These are phyloP conservation scores for Aspergillus arachidicola DNA, from an alignment of 2,329 filamentous ascomycete genomes.

Conservation along the genomic window DNA sequence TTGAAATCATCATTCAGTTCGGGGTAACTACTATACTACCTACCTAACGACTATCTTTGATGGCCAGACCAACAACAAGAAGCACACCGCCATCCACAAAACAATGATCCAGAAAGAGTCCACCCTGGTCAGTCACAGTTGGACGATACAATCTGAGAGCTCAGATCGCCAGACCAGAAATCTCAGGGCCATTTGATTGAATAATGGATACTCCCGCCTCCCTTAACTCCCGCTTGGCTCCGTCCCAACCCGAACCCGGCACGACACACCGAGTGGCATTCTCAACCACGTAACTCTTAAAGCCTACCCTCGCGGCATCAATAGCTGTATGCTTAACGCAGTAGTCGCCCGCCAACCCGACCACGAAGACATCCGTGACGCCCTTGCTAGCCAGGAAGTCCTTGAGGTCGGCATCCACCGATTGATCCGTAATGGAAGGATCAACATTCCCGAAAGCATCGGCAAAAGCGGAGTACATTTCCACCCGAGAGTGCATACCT, in stretches of 20 bases:
- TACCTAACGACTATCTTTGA: not conserved
- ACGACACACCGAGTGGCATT: constrained; percentile 78
- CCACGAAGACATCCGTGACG: constrained; percentile 80
- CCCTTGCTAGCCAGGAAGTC: constrained; percentile 56
- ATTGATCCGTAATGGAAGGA: constrained; percentile 31
- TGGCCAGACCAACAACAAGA: not conserved
- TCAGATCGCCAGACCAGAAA: constrained; percentile 51
- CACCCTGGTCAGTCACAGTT: not conserved
- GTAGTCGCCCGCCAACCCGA: constrained; percentile 84
- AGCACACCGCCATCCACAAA: not conserved
- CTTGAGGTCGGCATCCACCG: constrained; percentile 62
- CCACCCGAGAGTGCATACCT: constrained; percentile 71
- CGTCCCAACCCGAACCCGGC: constrained; percentile 58
- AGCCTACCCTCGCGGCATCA: constrained; percentile 76
- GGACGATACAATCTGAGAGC: not conserved
- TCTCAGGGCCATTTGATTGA: constrained; percentile 57
- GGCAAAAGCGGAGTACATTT: constrained; percentile 94
- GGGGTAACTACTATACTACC: not conserved
- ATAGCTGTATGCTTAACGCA: constrained; percentile 83
- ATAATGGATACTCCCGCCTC: constrained; percentile 66
- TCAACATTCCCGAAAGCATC: constrained; percentile 67
- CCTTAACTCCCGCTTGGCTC: constrained; percentile 57
- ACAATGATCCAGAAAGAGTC: not conserved
- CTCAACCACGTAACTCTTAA: constrained; percentile 72
- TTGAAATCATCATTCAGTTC: not conserved